phyloP scores from a whole-genome alignment of 139 green algal genomes.

The Edaphochlamys debaryana region DNA sequence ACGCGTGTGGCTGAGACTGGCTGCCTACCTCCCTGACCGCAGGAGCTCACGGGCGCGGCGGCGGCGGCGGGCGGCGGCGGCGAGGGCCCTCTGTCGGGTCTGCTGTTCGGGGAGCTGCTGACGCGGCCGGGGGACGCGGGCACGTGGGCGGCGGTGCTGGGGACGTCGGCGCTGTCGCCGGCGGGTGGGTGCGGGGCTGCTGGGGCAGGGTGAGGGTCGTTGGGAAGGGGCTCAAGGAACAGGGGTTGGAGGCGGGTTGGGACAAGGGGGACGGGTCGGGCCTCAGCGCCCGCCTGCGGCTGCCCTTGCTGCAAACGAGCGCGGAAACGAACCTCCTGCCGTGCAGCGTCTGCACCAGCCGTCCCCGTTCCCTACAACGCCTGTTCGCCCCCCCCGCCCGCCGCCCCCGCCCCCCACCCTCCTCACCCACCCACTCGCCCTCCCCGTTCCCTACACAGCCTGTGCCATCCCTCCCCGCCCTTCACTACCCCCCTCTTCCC shows the following conservation, averaged over 20 bases:
- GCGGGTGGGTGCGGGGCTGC: not conserved
- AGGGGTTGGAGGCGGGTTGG: no score
- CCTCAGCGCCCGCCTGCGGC: no score
- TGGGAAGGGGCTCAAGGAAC: no score
- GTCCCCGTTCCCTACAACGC: no score
- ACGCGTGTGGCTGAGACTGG: no score
- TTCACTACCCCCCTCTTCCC: not conserved
- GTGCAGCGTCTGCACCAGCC: not conserved
- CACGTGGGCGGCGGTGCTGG: constrained; percentile 10
- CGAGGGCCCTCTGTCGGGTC: not conserved
- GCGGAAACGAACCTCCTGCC: not conserved
- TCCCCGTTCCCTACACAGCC: no score
- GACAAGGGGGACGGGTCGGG: no score
- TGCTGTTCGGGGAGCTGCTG: constrained; percentile 23
- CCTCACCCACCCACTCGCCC: no score
- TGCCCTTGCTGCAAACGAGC: no score
- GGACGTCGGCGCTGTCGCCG: not conserved
- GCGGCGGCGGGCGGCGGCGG: not conserved
- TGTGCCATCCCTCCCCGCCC: not conserved
- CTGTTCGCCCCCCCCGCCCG: not conserved
- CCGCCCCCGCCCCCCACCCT: no score
- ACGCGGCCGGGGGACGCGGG: not conserved
- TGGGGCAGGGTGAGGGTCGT: not conserved
- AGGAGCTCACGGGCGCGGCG: not conserved
- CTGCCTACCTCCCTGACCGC: no score